These are phyloP conservation scores for Plectranthus barbatus DNA, from an alignment of 257 asterid genomes.

Conservation along the genomic window DNA sequence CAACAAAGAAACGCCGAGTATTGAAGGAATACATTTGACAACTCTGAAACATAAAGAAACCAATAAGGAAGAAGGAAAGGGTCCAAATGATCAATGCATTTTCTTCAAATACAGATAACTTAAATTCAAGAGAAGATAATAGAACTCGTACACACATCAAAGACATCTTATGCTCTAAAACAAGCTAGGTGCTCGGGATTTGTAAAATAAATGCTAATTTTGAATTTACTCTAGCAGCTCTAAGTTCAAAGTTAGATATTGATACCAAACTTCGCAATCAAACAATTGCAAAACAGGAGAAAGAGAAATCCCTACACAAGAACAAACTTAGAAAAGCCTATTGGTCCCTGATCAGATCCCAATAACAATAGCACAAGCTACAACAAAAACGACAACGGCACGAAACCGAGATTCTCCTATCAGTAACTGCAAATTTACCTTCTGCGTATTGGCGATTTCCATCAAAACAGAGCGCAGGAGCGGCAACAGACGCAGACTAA, in stretches of 20 bases:
- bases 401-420: background rate
- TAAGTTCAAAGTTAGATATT: too few relatives aligned
- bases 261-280: too few relatives aligned
- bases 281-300: background rate
- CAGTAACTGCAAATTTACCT: slow-evolving; percentile 29
- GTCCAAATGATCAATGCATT: background rate
- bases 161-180: background rate
- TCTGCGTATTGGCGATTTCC: slow-evolving; percentile 34
- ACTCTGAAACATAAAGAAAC: too few relatives aligned
- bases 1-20: too few relatives aligned
- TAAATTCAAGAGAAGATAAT: background rate
- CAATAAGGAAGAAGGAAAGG: too few relatives aligned
- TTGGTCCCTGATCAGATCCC: background rate
- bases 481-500: slow-evolving; percentile 38
- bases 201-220: too few relatives aligned
- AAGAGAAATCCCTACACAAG: background rate
- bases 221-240: too few relatives aligned
- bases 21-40: too few relatives aligned
- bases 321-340: too few relatives aligned
- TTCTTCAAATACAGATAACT: background rate
- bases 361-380: background rate
- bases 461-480: slow-evolving; percentile 50
- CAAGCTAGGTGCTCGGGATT: background rate
- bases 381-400: background rate
- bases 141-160: background rate